phyloP scores from a whole-genome alignment of 768 basidiomycete genomes.

The Coprinellus aureogranulatus region DNA sequence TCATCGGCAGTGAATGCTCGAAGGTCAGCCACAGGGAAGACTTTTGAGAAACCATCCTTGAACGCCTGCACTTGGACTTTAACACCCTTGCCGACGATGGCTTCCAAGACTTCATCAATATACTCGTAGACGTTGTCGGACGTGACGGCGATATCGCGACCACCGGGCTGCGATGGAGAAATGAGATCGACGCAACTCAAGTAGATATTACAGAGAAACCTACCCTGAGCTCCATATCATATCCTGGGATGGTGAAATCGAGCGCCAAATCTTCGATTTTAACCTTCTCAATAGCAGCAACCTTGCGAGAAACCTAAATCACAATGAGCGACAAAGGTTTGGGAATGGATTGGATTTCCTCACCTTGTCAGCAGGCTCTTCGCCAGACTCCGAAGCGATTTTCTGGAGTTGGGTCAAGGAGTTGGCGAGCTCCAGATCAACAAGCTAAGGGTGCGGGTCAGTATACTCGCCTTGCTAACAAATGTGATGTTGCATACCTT shows the following conservation, averaged over 20 bases:
- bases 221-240: constrained; percentile 88
- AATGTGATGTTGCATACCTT: constrained; percentile 47
- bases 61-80: constrained; percentile 84
- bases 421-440: constrained; percentile 82
- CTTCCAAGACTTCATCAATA: constrained; percentile 80
- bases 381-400: constrained; percentile 50
- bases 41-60: constrained; percentile 91
- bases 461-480: constrained; percentile 9
- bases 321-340: neutral
- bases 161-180: constrained; percentile 56
- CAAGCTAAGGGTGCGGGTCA: constrained; percentile 47
- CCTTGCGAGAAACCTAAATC: constrained; percentile 51
- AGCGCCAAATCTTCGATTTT: constrained; percentile 85
- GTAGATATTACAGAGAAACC: too few species aligned
- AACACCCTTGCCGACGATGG: constrained; percentile 80
- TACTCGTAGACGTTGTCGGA: constrained; percentile 88
- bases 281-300: constrained; percentile 57
- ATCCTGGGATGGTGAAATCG: constrained; percentile 96
- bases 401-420: constrained; percentile 79
- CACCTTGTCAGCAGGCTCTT: constrained; percentile 55
- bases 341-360: constrained; percentile 9
- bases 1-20: constrained; percentile 93
- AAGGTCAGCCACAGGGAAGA: constrained; percentile 90
- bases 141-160: constrained; percentile 77
- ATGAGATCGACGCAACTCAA: too few species aligned